Conservation (phyloP, 2,329 filamentous ascomycete genomes). For the Bipolaris victoriae region DNA sequence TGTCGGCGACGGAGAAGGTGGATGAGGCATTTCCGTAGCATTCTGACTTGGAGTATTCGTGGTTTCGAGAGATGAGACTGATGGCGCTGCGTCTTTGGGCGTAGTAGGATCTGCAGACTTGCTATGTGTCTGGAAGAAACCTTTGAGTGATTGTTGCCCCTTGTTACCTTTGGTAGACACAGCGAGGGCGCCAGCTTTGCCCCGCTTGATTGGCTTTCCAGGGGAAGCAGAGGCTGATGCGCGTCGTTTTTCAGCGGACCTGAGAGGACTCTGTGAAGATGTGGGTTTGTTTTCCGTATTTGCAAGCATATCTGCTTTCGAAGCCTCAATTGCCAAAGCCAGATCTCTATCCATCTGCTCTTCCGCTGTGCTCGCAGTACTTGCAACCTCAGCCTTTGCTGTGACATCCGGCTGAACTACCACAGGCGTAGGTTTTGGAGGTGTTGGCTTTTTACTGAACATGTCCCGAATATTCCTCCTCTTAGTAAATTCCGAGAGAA, state of each 20-base stretch:
- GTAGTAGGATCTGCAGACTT: conserved; percentile 16
- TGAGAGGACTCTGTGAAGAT: conserved; percentile 23
- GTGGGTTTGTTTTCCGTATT: conserved; percentile 8
- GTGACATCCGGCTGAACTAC: not conserved
- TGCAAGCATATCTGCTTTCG: conserved; percentile 10
- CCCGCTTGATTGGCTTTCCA: conserved; percentile 53
- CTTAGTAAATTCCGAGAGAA: conserved; percentile 86
- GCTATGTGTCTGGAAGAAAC: conserved; percentile 69
- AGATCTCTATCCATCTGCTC: conserved; percentile 20
- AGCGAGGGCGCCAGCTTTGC: conserved; percentile 51
- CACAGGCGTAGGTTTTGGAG: conserved; percentile 8
- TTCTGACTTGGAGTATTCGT: conserved; percentile 5
- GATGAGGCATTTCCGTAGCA: conserved; percentile 6
- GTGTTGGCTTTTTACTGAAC: conserved; percentile 64
- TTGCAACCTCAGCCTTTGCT: conserved; percentile 4
- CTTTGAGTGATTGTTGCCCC: conserved; percentile 70
- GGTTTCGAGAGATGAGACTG: conserved; percentile 4
- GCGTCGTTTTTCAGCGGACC: conserved; percentile 41
- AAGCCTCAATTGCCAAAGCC: conserved; percentile 8
- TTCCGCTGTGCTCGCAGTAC: not conserved
- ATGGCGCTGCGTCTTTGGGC: conserved; percentile 7
- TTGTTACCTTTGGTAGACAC: conserved; percentile 43
- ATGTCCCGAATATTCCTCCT: conserved; percentile 89
- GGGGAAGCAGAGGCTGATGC: conserved; percentile 27
- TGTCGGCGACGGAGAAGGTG: conserved; percentile 6